Evolutionary conservation across 2,329 filamentous ascomycete species (phyloP), one percentile per base, ranked within the genome.

Genomic region (Colletotrichum orchidophilum): DNA sequence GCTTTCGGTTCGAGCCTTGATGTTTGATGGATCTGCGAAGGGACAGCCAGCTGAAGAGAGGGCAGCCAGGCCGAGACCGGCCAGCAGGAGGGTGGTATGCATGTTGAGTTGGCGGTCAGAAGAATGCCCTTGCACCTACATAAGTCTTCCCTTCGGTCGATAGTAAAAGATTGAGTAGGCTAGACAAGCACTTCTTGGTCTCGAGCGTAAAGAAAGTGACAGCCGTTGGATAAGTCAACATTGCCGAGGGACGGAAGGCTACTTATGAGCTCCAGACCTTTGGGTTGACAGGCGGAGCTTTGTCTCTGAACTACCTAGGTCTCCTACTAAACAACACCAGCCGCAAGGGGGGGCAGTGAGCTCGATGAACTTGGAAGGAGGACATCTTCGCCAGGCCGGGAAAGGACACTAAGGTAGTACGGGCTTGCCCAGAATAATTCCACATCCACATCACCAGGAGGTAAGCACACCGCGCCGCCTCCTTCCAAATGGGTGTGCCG

Each of bases 41-140:
- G 81, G 81, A 33, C 81, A 83, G 39, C 79, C 75, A 1, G 78
- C 73, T 5, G 63, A 52, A 5, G 63, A 62, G 29, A 73, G 50
- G 3, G 35, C 27, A 49, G 66, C 79, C 31, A 71, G 49, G 1
- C 74, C 75, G 5, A 81, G 54, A 33, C 75, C 73, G 24, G 75
- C 75, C 53, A 81, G 26, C 29, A 72, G 21, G 35, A 70, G 52
- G 21, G 54, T 33, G 11, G 50, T 65, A 68, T 66, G 70, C 72
- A 73, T 73, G 33, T 33, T 59, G 18, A 35, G 15, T 33, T 13
- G 31, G 31, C 12, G 53, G 33, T 35, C 33, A 29, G n/a, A 35
- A 39, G 13, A 8, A 67, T 54, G 31, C 42, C 46, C 21, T 21
- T 57, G 24, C 33, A 42, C 26, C 35, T 67, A n/a, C 35, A 12